A percentile compares a stretch with the other conserved stretches of the same genome.
Evolutionary conservation across 2,329 filamentous ascomycete genomes (phyloP).

Genomic region (Polytolypa hystricis): DNA sequence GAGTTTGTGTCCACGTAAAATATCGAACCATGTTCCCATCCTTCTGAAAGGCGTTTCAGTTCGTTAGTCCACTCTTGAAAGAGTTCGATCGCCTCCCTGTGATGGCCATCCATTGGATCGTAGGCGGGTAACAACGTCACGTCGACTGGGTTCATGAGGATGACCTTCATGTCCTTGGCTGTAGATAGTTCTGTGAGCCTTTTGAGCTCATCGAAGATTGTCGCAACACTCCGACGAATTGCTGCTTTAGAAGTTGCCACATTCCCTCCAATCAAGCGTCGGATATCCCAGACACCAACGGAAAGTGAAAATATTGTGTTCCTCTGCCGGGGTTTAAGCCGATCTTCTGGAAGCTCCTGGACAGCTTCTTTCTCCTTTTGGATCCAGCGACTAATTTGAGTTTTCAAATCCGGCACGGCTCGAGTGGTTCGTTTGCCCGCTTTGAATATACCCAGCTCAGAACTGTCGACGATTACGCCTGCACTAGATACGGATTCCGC

Average conservation of each 20-base stretch:
- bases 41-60: conserved; percentile 18
- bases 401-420: conserved; percentile 25
- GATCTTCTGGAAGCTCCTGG: conserved; percentile 14
- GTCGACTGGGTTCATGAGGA: conserved; percentile 28
- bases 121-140: conserved; percentile 31
- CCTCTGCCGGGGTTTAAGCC: conserved; percentile 17
- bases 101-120: conserved; percentile 16
- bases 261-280: conserved; percentile 22
- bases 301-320: conserved; percentile 26
- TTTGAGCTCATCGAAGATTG: conserved; percentile 24
- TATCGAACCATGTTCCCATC: conserved; percentile 25
- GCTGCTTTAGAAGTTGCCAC: conserved; percentile 18
- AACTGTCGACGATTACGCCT: conserved; percentile 25
- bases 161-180: conserved; percentile 22
- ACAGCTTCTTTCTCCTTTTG: conserved; percentile 20
- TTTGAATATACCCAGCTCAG: conserved; percentile 16
- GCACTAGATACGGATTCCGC: conserved; percentile 21
- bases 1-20: conserved; percentile 31
- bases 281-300: conserved; percentile 31
- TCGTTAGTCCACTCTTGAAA: conserved; percentile 26
- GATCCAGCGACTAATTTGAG: conserved; percentile 27
- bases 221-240: conserved; percentile 21
- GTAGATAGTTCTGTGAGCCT: conserved; percentile 20
- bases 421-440: conserved; percentile 16
- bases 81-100: conserved; percentile 25